phyloP scores from a whole-genome alignment of 345 rosid genomes.

The Eucalyptus microcorys region DNA sequence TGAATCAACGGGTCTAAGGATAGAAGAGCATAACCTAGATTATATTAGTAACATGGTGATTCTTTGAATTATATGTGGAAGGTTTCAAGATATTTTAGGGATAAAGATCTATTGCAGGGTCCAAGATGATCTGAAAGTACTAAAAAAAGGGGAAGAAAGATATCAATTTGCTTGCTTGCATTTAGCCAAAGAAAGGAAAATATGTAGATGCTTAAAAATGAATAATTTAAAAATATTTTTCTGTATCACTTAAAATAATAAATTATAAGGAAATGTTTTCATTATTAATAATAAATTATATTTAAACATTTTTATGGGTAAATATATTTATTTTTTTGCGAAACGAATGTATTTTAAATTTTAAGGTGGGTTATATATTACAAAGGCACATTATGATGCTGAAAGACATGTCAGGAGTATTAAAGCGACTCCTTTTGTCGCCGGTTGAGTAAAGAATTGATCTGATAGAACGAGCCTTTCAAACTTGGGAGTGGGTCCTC shows the following conservation, averaged over 20 bases:
- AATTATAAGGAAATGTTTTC: fast-evolving
- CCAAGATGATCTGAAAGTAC: neutral
- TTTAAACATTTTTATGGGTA: neutral
- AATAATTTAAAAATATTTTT: fast-evolving
- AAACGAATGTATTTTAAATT: too few relatives aligned
- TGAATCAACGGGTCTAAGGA: neutral
- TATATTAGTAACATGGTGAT: neutral
- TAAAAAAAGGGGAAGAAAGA: neutral
- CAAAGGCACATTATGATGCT: fast-evolving
- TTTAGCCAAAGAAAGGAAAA: neutral
- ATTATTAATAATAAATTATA: neutral
- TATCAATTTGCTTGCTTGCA: neutral
- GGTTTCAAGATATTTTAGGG: neutral
- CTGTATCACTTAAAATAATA: neutral
- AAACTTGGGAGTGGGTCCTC: neutral
- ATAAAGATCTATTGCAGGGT: neutral
- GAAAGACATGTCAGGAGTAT: neutral
- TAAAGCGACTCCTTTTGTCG: neutral
- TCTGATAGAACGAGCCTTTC: neutral
- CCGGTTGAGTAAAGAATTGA: neutral
- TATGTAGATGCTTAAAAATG: neutral
- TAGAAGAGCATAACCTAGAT: neutral
- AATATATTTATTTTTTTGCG: neutral
- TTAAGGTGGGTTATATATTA: too few relatives aligned
- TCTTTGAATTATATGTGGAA: neutral